phyloP scores from a whole-genome alignment of 257 asterid species.

The Asclepias syriaca region DNA sequence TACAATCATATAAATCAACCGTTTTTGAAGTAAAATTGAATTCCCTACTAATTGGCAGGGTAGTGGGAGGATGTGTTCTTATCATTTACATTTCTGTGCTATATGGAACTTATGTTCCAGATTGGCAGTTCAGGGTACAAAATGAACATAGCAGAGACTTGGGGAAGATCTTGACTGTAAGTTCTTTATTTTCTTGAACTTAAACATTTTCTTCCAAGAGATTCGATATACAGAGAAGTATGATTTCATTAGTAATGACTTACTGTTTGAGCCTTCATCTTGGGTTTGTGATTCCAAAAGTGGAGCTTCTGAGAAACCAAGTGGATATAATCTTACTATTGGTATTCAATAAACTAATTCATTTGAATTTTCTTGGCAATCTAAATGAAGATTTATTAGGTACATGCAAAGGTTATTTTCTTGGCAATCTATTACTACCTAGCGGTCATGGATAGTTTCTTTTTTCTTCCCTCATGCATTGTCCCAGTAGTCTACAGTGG shows the following conservation, averaged over 20 bases:
- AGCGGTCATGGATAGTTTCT: neutral
- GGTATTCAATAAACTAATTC: neutral
- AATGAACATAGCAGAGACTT: constrained; percentile 45
- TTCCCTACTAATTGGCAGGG: constrained; percentile 32
- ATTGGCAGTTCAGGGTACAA: constrained; percentile 59
- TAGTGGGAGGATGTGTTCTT: constrained; percentile 44
- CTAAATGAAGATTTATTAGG: neutral
- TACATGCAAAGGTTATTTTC: neutral
- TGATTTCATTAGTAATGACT: neutral
- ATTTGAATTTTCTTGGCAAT: neutral
- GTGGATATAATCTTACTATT: neutral
- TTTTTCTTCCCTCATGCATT: neutral
- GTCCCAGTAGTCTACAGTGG: neutral
- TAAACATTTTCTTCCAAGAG: neutral
- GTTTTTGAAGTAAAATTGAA: neutral
- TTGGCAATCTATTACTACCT: neutral
- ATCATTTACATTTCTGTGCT: constrained; percentile 48
- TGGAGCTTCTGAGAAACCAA: neutral
- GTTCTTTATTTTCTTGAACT: constrained; percentile 14
- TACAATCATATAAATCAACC: neutral
- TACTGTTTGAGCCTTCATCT: neutral
- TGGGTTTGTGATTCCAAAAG: neutral
- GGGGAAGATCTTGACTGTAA: constrained; percentile 50
- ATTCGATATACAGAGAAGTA: neutral
- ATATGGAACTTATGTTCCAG: constrained; percentile 59